These are phyloP conservation scores for Chytriomyces hyalinus DNA, from an alignment of 192 early-diverging fungal species.

Conservation along the genomic window DNA sequence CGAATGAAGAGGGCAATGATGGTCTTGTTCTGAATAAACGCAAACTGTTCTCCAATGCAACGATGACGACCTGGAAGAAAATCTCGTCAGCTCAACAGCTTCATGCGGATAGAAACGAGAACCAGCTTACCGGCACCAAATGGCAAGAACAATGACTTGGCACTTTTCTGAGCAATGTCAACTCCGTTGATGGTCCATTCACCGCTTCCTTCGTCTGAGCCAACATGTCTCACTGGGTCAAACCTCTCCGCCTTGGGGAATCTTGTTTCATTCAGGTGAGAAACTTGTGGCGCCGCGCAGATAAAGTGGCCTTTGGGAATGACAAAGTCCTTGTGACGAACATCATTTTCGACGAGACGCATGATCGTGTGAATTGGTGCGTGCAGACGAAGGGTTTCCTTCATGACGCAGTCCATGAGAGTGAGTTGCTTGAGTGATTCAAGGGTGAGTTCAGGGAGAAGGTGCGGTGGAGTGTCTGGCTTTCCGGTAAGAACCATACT, in stretches of 20 bases:
- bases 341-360: constrained; percentile 82
- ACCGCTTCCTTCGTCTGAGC: constrained; percentile 48
- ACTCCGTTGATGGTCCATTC: constrained; percentile 67
- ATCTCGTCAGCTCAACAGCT: neutral
- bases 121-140: constrained; percentile 83
- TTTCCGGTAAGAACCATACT: constrained; percentile 59
- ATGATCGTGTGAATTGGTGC: constrained; percentile 93
- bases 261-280: constrained; percentile 75
- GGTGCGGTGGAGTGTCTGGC: constrained; percentile 55
- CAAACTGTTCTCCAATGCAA: constrained; percentile 98
- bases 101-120: neutral
- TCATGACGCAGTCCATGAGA: constrained; percentile 80
- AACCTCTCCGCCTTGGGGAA: constrained; percentile 84
- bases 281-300: constrained; percentile 80
- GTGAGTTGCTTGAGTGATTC: constrained; percentile 79
- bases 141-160: constrained; percentile 85
- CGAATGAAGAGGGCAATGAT: constrained; percentile 83
- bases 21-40: constrained; percentile 94
- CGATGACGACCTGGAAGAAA: constrained; percentile 77
- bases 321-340: constrained; percentile 77
- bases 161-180: constrained; percentile 70
- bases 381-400: constrained; percentile 92
- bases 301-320: constrained; percentile 92
- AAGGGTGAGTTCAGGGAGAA: constrained; percentile 54
- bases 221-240: constrained; percentile 78